Conservation (phyloP, 805 yeast genomes). For the Wickerhamiella azymoides region DNA sequence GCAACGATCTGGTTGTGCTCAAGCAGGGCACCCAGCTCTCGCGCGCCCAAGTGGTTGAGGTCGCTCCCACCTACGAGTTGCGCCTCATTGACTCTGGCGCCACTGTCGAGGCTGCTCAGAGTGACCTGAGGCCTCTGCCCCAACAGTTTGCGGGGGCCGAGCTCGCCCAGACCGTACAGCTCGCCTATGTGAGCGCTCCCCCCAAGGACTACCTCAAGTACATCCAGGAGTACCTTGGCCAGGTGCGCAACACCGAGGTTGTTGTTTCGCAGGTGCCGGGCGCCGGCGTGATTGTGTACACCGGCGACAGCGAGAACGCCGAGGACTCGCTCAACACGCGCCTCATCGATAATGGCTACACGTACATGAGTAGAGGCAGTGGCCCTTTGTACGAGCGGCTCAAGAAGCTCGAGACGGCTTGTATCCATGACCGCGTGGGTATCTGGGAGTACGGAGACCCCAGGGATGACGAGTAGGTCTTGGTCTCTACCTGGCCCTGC, state of each 20-base stretch:
- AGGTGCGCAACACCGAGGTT: slow-evolving; percentile 37
- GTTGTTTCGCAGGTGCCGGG: slow-evolving; percentile 36
- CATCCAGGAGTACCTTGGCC: slow-evolving; percentile 41
- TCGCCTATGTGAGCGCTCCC: slow-evolving; percentile 44
- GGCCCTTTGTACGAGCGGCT: slow-evolving; percentile 34
- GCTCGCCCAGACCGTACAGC: slow-evolving; percentile 41
- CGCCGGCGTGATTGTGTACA: slow-evolving; percentile 39
- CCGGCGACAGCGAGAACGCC: slow-evolving; percentile 40
- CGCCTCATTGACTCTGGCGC: slow-evolving; percentile 52
- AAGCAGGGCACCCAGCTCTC: slow-evolving; percentile 39
- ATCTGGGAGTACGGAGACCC: slow-evolving; percentile 72
- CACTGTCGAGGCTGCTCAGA: slow-evolving; percentile 31
- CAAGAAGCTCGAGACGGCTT: slow-evolving; percentile 33
- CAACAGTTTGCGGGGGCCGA: slow-evolving; percentile 32
- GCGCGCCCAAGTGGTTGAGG: slow-evolving; percentile 45
- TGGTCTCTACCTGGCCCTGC: background rate
- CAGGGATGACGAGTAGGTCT: slow-evolving; percentile 31
- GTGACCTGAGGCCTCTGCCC: slow-evolving; percentile 41
- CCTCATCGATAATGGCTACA: slow-evolving; percentile 42
- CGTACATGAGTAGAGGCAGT: background rate
- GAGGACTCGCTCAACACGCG: slow-evolving; percentile 46
- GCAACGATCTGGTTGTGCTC: slow-evolving; percentile 43
- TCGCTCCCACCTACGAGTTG: slow-evolving; percentile 35
- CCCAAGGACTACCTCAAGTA: slow-evolving; percentile 46
- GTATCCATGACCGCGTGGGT: slow-evolving; percentile 40